phyloP scores from a whole-genome alignment of 2,329 filamentous ascomycete species.

The Cladosporium sp. region DNA sequence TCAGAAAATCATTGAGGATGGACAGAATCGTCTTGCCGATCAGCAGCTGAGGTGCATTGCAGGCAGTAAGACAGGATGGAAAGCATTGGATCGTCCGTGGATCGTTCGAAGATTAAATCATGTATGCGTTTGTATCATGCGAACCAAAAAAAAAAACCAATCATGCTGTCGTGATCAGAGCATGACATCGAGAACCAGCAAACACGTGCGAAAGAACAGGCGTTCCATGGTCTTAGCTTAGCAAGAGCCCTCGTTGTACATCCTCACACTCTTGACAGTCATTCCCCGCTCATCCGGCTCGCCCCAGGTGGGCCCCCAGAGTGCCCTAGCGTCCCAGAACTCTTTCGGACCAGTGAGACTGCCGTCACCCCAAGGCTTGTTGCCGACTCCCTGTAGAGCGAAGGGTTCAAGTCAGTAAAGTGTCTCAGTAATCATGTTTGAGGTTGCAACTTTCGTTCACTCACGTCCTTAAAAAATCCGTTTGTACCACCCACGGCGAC shows the following conservation, averaged over 20 bases:
- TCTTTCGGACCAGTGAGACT: slow-evolving; percentile 66
- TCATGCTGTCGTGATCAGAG: neutral
- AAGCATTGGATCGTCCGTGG: neutral
- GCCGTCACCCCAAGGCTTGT: slow-evolving; percentile 74
- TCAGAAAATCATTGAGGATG: neutral
- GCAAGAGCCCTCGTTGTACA: slow-evolving; percentile 30
- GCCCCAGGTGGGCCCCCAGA: slow-evolving; percentile 31
- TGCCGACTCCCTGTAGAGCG: slow-evolving; percentile 59
- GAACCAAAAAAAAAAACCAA: no score
- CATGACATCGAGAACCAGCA: neutral
- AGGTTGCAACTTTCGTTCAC: no score
- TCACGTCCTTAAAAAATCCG: slow-evolving; percentile 78
- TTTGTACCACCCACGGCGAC: slow-evolving; percentile 33
- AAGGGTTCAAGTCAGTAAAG: no score
- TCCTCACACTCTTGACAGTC: slow-evolving; percentile 34
- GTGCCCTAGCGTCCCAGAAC: slow-evolving; percentile 61
- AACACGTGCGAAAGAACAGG: neutral
- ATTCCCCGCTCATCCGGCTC: slow-evolving; percentile 32
- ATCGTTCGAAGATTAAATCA: neutral
- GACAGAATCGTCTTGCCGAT: neutral
- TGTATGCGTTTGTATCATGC: neutral
- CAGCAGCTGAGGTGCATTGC: neutral
- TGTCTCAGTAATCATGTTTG: no score
- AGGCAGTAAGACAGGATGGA: no score
- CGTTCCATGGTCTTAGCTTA: neutral